Evolutionary conservation across 2,329 filamentous ascomycete species (phyloP).

Genomic region (Pochonia chlamydosporia): DNA sequence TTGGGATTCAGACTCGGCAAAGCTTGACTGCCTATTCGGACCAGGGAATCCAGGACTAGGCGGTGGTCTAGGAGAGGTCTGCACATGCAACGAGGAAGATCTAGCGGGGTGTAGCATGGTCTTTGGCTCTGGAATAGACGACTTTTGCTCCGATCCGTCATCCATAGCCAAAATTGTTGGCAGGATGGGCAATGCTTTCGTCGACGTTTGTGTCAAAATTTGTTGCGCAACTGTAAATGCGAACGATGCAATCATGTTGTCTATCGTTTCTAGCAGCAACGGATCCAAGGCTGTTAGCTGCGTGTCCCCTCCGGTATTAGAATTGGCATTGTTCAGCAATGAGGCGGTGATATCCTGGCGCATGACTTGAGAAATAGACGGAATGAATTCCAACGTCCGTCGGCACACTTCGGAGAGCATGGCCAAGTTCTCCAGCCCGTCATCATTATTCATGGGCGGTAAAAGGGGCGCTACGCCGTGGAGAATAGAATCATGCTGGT

Average conservation of each 20-base stretch:
- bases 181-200: slow-evolving; percentile 61
- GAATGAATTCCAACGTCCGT: slow-evolving; percentile 77
- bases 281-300: slow-evolving; percentile 22
- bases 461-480: slow-evolving; percentile 50
- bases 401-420: slow-evolving; percentile 84
- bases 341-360: slow-evolving; percentile 63
- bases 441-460: slow-evolving; percentile 41
- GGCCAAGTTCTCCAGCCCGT: slow-evolving; percentile 67
- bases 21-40: slow-evolving; percentile 31
- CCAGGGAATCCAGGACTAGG: slow-evolving; percentile 51
- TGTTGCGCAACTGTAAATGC: slow-evolving; percentile 72
- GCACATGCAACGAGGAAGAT: slow-evolving; percentile 53
- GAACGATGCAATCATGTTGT: slow-evolving; percentile 73
- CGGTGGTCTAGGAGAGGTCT: slow-evolving; percentile 29
- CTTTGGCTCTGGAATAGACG: slow-evolving; percentile 60
- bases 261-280: slow-evolving; percentile 48
- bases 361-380: slow-evolving; percentile 71
- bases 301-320: slow-evolving; percentile 28
- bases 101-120: slow-evolving; percentile 65
- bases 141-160: slow-evolving; percentile 52
- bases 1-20: slow-evolving; percentile 31
- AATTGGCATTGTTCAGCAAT: slow-evolving; percentile 43
- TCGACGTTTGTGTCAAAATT: slow-evolving; percentile 68
- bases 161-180: slow-evolving; percentile 45
- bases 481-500: slow-evolving; percentile 54